Evolutionary conservation across 495 filamentous ascomycete genomes (phyloP).

Genomic region (Aspergillus cristatus): DNA sequence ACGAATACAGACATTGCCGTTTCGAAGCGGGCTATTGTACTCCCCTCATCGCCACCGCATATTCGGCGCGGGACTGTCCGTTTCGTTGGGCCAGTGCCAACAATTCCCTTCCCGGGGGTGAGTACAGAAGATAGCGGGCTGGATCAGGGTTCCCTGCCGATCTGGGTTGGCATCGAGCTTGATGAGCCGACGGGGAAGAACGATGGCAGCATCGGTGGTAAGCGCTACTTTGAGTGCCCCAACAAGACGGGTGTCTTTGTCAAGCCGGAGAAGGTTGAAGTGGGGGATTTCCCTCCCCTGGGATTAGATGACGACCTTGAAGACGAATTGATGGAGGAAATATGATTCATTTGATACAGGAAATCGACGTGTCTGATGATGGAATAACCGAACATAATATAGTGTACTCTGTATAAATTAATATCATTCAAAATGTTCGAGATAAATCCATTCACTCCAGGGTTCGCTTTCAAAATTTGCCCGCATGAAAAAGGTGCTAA

Average conservation of each 20-base stretch:
- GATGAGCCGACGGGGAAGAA: constrained; percentile 89
- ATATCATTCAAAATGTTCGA: constrained; percentile 4
- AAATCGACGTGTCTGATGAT: too few species aligned
- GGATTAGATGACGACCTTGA: constrained; percentile 47
- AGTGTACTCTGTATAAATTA: constrained; percentile 1
- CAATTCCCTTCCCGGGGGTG: constrained; percentile 56
- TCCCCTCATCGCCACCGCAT: constrained; percentile 43
- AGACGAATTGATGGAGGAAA: constrained; percentile 85
- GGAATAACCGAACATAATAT: neutral
- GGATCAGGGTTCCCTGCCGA: constrained; percentile 36
- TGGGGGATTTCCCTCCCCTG: constrained; percentile 71
- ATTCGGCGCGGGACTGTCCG: constrained; percentile 72
- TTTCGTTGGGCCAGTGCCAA: constrained; percentile 72
- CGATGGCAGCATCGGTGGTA: constrained; percentile 72
- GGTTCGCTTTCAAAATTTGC: neutral
- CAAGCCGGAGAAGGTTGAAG: constrained; percentile 78
- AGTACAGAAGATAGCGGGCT: constrained; percentile 11
- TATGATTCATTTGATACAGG: constrained; percentile 33
- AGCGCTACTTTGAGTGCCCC: constrained; percentile 63
- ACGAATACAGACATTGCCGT: constrained; percentile 22
- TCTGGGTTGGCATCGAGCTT: constrained; percentile 79
- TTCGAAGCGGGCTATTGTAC: constrained; percentile 28
- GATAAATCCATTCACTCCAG: neutral
- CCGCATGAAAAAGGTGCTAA: constrained; percentile 4
- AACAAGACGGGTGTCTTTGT: constrained; percentile 79